Evolutionary conservation across 2,329 filamentous ascomycete species (phyloP).

Genomic region (Ambrosiella cleistominuta): DNA sequence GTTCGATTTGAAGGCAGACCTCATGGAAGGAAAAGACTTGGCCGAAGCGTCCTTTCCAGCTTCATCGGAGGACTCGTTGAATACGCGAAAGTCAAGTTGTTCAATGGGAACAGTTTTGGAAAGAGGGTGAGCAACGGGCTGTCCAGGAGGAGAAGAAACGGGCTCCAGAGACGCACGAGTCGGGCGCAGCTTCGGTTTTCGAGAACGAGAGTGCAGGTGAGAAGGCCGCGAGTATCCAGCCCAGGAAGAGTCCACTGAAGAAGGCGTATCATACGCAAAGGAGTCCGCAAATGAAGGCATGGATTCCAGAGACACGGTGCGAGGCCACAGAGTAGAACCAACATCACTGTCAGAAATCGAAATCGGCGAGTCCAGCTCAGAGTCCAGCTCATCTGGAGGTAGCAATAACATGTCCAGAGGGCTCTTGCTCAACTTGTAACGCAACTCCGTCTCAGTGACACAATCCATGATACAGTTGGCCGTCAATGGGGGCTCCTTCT

Average conservation of each 20-base stretch:
- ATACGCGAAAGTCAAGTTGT: conserved; percentile 24
- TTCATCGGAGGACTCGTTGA: conserved; percentile 6
- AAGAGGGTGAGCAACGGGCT: conserved; percentile 33
- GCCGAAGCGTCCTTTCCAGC: neutral
- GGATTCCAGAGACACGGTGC: conserved; percentile 42
- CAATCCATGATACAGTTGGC: conserved; percentile 9
- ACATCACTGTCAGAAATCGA: conserved; percentile 27
- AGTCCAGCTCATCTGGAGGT: conserved; percentile 38
- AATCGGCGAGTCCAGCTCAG: conserved; percentile 28
- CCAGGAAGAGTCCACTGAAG: conserved; percentile 32
- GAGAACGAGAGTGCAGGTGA: conserved; percentile 8
- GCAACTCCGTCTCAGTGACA: conserved; percentile 25
- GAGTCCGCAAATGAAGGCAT: conserved; percentile 42
- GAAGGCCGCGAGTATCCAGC: conserved; percentile 19
- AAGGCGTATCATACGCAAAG: conserved; percentile 30
- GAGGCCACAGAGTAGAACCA: conserved; percentile 32
- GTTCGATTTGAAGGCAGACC: conserved; percentile 46
- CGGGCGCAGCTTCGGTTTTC: conserved; percentile 20
- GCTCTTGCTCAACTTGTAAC: conserved; percentile 33
- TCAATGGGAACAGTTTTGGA: conserved; percentile 30
- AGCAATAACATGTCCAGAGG: conserved; percentile 43
- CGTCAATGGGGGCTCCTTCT: conserved; percentile 2
- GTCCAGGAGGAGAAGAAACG: conserved; percentile 36
- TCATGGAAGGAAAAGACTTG: conserved; percentile 9
- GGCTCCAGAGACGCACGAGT: conserved; percentile 34